A percentile compares a stretch with the other conserved stretches of the same genome.
Conservation (phyloP, 441 rosid species). For the Pelargonium australe region DNA sequence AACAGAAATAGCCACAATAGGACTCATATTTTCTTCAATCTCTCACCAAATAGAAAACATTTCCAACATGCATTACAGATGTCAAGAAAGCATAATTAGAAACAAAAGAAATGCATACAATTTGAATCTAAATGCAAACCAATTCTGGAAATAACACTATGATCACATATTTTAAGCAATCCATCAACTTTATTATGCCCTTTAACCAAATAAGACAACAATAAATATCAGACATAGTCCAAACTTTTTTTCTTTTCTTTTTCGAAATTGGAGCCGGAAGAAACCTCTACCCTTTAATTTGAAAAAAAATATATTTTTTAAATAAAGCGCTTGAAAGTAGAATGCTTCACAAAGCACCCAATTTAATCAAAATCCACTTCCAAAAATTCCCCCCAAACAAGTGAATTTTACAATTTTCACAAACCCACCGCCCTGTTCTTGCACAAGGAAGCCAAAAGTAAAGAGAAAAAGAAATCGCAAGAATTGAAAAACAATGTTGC, state of each 20-base stretch:
- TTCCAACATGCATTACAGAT: not conserved
- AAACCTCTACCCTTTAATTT: not conserved
- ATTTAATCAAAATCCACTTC: not conserved
- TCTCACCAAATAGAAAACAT: not conserved
- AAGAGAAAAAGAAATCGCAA: not conserved
- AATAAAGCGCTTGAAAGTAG: not conserved
- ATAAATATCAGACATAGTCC: too few species aligned
- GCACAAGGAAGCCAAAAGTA: not conserved
- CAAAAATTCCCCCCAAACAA: not conserved
- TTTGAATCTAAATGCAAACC: not conserved
- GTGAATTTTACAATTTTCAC: not conserved
- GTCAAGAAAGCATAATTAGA: not conserved
- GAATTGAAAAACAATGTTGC: not conserved
- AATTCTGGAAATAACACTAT: not conserved
- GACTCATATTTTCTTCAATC: not conserved
- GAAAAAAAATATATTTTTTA: not conserved
- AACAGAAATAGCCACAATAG: too few species aligned
- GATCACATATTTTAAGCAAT: too few species aligned
- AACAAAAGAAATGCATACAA: not conserved
- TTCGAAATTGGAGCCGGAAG: too few species aligned
- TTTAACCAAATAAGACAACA: too few species aligned
- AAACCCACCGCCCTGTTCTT: not conserved
- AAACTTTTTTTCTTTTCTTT: too few species aligned
- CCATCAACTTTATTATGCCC: too few species aligned
- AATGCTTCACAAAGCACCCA: not conserved